Evolutionary conservation across 2,329 filamentous ascomycete species (phyloP).

Genomic region (Pseudofabraea citricarpa): DNA sequence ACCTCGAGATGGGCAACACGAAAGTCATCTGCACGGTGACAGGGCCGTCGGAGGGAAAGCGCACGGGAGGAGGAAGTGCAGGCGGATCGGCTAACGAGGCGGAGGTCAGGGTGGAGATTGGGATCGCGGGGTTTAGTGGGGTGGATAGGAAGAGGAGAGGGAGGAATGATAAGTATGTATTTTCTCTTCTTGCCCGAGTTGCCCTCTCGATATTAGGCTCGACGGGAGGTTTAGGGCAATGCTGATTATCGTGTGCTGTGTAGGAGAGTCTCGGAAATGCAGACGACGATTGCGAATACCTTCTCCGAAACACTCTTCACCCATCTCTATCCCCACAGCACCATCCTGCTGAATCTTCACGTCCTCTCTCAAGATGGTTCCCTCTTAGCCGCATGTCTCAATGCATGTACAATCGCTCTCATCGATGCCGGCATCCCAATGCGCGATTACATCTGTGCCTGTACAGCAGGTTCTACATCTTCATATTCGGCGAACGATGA

Average conservation of each 20-base stretch:
- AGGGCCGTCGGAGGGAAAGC: slow-evolving; percentile 70
- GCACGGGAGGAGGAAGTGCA: slow-evolving; percentile 34
- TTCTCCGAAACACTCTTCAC: slow-evolving; percentile 77
- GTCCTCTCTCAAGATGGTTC: slow-evolving; percentile 88
- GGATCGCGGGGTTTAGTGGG: slow-evolving; percentile 81
- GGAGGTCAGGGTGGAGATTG: slow-evolving; percentile 74
- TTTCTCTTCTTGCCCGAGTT: not conserved
- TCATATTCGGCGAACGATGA: slow-evolving; percentile 62
- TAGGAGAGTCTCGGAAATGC: slow-evolving; percentile 76
- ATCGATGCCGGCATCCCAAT: slow-evolving; percentile 95
- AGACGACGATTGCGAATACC: slow-evolving; percentile 71
- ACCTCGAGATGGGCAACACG: slow-evolving; percentile 96
- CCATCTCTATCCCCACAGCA: slow-evolving; percentile 83
- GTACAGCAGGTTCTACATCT: slow-evolving; percentile 77
- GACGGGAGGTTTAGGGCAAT: not conserved
- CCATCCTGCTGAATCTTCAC: slow-evolving; percentile 78
- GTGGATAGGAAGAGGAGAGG: slow-evolving; percentile 76
- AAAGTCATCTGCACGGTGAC: slow-evolving; percentile 91
- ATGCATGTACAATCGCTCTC: slow-evolving; percentile 85
- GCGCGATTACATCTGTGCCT: slow-evolving; percentile 84
- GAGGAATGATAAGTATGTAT: slow-evolving; percentile 70
- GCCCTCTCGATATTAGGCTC: not conserved
- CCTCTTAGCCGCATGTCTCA: slow-evolving; percentile 82
- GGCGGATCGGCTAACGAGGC: slow-evolving; percentile 48
- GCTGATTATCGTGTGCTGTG: not conserved